These are phyloP conservation scores for Suillus lakei DNA, from an alignment of 768 basidiomycete genomes.

Conservation along the genomic window DNA sequence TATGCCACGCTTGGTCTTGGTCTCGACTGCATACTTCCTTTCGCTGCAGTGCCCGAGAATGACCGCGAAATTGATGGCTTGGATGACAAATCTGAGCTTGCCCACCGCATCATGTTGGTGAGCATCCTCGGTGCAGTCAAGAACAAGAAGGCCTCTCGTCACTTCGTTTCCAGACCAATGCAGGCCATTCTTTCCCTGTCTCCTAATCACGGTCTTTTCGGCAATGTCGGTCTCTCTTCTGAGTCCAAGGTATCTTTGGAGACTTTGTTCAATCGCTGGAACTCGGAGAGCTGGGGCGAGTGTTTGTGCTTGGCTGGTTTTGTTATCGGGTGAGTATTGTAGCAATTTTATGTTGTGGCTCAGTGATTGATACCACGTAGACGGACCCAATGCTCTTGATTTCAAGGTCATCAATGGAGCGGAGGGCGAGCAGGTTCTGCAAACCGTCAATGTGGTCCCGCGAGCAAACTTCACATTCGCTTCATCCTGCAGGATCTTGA, in stretches of 20 bases:
- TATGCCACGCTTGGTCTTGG: slow-evolving; percentile 95
- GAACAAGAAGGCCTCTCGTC: slow-evolving; percentile 95
- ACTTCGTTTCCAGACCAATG: slow-evolving; percentile 96
- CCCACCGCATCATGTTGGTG: slow-evolving; percentile 98
- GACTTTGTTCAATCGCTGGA: slow-evolving; percentile 98
- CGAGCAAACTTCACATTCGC: slow-evolving; percentile 97
- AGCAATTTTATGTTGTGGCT: slow-evolving; percentile 9
- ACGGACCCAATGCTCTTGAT: slow-evolving; percentile 98
- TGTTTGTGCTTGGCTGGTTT: slow-evolving; percentile 98
- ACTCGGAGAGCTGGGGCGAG: slow-evolving; percentile 98
- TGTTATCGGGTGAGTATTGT: slow-evolving; percentile 82
- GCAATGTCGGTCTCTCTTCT: slow-evolving; percentile 96
- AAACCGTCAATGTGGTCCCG: slow-evolving; percentile 91
- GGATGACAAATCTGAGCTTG: slow-evolving; percentile 97
- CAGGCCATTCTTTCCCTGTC: slow-evolving; percentile 98
- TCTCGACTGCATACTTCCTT: slow-evolving; percentile 97
- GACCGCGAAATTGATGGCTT: slow-evolving; percentile 97
- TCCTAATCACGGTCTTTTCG: slow-evolving; percentile 97
- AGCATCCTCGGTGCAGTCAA: slow-evolving; percentile 98
- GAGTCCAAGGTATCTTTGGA: slow-evolving; percentile 99
- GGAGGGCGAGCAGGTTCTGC: slow-evolving; percentile 90
- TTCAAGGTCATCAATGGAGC: slow-evolving; percentile 90
- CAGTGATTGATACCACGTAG: slow-evolving; percentile 40
- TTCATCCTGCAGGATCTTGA: slow-evolving; percentile 76
- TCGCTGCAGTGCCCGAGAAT: slow-evolving; percentile 98